These are phyloP conservation scores for Yamadazyma diddensiae DNA, from an alignment of 1,139 yeast species.

Conservation along the genomic window DNA sequence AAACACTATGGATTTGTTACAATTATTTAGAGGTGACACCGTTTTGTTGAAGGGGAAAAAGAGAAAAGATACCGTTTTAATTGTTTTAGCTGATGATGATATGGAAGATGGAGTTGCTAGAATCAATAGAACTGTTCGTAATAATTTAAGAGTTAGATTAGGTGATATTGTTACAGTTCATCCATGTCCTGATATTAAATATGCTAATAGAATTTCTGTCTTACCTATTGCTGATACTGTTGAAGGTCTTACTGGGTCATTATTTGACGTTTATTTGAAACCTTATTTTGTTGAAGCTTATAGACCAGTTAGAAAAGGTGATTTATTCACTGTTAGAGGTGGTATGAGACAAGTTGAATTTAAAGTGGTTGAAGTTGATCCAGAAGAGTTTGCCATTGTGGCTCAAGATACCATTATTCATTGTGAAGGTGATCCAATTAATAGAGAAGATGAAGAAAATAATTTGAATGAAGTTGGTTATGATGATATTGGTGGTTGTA, in stretches of 20 bases:
- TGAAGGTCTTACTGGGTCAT: constrained; percentile 97
- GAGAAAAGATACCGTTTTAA: constrained; percentile 96
- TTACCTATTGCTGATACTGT: constrained; percentile 97
- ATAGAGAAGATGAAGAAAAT: constrained; percentile 98
- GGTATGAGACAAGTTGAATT: constrained; percentile 99
- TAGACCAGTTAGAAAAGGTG: constrained; percentile 98
- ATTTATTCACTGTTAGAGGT: constrained; percentile 93
- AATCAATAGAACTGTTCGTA: constrained; percentile 92
- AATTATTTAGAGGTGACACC: constrained; percentile 96
- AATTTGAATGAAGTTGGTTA: constrained; percentile 95
- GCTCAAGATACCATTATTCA: constrained; percentile 98
- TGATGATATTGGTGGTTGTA: constrained; percentile 98
- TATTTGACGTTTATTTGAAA: constrained; percentile 92
- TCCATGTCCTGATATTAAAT: constrained; percentile 97
- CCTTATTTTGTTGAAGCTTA: constrained; percentile 99
- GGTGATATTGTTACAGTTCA: constrained; percentile 91
- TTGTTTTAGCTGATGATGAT: constrained; percentile 95
- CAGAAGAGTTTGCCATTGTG: constrained; percentile 95
- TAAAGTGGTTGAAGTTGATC: constrained; percentile 97
- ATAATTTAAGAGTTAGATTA: constrained; percentile 87
- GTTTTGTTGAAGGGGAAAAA: constrained; percentile 96
- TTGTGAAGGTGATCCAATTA: constrained; percentile 98
- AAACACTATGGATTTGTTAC: constrained; percentile 91
- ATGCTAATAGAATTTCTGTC: constrained; percentile 89
- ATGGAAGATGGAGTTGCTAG: constrained; percentile 95